Evolutionary conservation across 2,329 filamentous ascomycete genomes (phyloP), one percentile per base, ranked within the genome.

Genomic region (Periconia digitata): DNA sequence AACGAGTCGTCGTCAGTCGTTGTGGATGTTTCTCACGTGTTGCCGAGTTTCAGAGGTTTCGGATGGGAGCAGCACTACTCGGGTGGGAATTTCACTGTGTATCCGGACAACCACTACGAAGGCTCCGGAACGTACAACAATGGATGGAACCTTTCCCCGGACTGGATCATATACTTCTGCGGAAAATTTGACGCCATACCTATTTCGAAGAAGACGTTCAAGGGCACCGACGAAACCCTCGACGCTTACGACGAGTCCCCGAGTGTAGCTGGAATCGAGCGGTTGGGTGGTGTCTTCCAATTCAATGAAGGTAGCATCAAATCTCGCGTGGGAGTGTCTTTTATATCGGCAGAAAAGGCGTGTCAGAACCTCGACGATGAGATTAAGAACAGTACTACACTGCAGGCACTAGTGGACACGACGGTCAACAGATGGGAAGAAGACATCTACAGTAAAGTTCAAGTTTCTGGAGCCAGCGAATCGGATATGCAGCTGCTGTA

Each of bases 301-400:
- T 86, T 86, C 50, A 51, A 72, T 8, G 61, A 71, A 1, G 62
- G 67, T 0, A 51, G 68, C 2, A 71, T 86, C 1, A 75, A 71
- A 1, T 86, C 84, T 1, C 75, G 82, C 2, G 83, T 88, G 0
- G 85, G 85, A 1, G 81, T 88, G 10, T 87, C 84, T 0, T 87
- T 85, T 69, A 80, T 88, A n/a, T 87, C 84, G 0, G 63, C 76
- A 0, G 69, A 74, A 5, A 78, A 84, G 53, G 85, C 85, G 5
- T 88, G 85, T 62, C 46, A 63, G 8, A 84, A 81, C 51, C 74
- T 85, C 17, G 69, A 86, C 36, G 55, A 61, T 1, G 81, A 87
- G 56, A 83, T 88, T 13, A 76, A 80, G 0, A 53, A 64, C 0
- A 72, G 66, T 1, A 79, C 74, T 0, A 59, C 63, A 0, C 67